phyloP scores from a whole-genome alignment of 257 asterid species.

The Henckelia pumila region DNA sequence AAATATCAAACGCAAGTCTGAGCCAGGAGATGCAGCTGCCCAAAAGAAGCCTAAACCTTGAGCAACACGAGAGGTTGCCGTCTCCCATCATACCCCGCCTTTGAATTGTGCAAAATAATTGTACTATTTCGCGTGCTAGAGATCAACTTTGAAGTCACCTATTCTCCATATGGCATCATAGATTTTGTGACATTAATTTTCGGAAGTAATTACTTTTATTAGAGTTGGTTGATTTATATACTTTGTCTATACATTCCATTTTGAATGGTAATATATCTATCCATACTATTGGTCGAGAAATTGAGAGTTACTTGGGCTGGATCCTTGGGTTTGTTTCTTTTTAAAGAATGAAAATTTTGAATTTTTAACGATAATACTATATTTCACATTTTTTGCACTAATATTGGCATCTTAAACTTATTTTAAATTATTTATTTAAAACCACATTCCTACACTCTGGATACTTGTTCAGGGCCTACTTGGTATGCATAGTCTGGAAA shows the following conservation, averaged over 20 bases:
- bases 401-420: no score
- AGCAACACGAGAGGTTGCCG: slow-evolving; percentile 6
- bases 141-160: background rate
- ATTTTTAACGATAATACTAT: background rate
- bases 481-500: background rate
- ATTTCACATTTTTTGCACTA: background rate
- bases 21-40: slow-evolving; percentile 40
- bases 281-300: background rate
- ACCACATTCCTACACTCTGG: background rate
- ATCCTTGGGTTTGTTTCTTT: background rate
- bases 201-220: background rate
- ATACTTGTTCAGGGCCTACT: background rate
- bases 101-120: no score
- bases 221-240: no score
- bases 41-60: slow-evolving; percentile 68
- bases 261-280: background rate
- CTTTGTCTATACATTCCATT: background rate
- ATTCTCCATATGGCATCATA: background rate
- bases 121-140: no score
- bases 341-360: no score
- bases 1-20: slow-evolving; percentile 78
- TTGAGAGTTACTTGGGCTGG: background rate
- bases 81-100: background rate
- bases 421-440: no score
- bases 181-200: background rate